A percentile compares a stretch with the other conserved stretches of the same genome.
phyloP scores from a whole-genome alignment of 1,284 basidiomycete genomes.

The Irpex sp. region DNA sequence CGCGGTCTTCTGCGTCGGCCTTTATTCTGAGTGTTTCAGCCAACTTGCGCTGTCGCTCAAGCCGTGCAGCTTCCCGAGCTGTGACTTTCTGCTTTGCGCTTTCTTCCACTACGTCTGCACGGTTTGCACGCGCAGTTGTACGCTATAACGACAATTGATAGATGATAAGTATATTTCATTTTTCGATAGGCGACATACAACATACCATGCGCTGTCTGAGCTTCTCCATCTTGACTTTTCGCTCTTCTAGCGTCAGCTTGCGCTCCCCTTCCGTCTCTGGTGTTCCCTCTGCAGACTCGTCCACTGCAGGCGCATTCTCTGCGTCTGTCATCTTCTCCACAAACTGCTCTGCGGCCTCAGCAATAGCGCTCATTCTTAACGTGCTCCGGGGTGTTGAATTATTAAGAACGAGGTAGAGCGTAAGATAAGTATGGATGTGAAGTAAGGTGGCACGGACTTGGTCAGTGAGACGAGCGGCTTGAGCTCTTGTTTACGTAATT shows the following conservation, averaged over 20 bases:
- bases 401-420: not conserved
- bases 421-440: not conserved
- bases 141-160: constrained; percentile 41
- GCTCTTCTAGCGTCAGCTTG: constrained; percentile 60
- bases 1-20: constrained; percentile 83
- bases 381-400: not conserved
- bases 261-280: constrained; percentile 3
- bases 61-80: constrained; percentile 72
- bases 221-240: constrained; percentile 73
- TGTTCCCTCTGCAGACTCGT: constrained; percentile 3
- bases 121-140: constrained; percentile 76
- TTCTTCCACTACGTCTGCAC: constrained; percentile 80
- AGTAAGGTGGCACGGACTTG: not conserved
- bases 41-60: constrained; percentile 85
- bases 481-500: not conserved
- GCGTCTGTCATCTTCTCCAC: constrained; percentile 26
- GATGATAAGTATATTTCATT: constrained; percentile 3
- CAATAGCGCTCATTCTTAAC: constrained; percentile 14
- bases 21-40: constrained; percentile 86
- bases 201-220: constrained; percentile 77
- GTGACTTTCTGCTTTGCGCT: constrained; percentile 71
- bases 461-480: too few species aligned
- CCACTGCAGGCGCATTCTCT: constrained; percentile 10
- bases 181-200: constrained; percentile 12
- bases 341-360: constrained; percentile 26